Evolutionary conservation across 1,284 basidiomycete genomes (phyloP).

Genomic region (Cryptococcus sp.): DNA sequence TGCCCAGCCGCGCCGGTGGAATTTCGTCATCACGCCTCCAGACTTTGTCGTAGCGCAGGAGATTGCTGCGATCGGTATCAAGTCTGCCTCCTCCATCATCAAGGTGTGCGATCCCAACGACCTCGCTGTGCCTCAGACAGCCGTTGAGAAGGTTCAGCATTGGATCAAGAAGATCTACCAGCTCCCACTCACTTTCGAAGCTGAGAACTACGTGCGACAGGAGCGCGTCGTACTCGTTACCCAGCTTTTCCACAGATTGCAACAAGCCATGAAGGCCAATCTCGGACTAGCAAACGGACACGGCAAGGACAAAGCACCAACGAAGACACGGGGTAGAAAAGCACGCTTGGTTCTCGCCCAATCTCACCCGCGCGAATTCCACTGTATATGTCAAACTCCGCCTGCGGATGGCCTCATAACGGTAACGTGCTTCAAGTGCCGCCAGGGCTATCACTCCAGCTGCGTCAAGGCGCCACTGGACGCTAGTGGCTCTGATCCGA

Average conservation of each 20-base stretch:
- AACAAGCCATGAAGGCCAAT: slow-evolving; percentile 21
- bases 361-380: slow-evolving; percentile 26
- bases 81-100: slow-evolving; percentile 26
- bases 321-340: slow-evolving; percentile 30
- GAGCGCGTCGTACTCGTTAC: slow-evolving; percentile 33
- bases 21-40: slow-evolving; percentile 32
- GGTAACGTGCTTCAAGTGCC: slow-evolving; percentile 41
- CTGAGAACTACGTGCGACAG: slow-evolving; percentile 20
- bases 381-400: slow-evolving; percentile 38
- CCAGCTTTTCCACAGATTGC: slow-evolving; percentile 37
- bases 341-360: slow-evolving; percentile 33
- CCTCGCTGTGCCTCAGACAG: slow-evolving; percentile 14
- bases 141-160: slow-evolving; percentile 27
- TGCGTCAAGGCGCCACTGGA: slow-evolving; percentile 40
- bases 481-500: slow-evolving; percentile 14
- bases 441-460: slow-evolving; percentile 43
- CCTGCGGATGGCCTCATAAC: slow-evolving; percentile 29
- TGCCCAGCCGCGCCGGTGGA: slow-evolving; percentile 25
- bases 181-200: slow-evolving; percentile 37
- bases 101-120: slow-evolving; percentile 24
- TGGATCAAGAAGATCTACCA: slow-evolving; percentile 43
- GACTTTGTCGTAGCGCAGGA: slow-evolving; percentile 29
- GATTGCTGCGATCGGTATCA: slow-evolving; percentile 24
- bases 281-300: background rate
- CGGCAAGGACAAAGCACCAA: slow-evolving; percentile 4